Evolutionary conservation across 2,329 filamentous ascomycete species (phyloP).

Genomic region (Juglanconis oblonga): DNA sequence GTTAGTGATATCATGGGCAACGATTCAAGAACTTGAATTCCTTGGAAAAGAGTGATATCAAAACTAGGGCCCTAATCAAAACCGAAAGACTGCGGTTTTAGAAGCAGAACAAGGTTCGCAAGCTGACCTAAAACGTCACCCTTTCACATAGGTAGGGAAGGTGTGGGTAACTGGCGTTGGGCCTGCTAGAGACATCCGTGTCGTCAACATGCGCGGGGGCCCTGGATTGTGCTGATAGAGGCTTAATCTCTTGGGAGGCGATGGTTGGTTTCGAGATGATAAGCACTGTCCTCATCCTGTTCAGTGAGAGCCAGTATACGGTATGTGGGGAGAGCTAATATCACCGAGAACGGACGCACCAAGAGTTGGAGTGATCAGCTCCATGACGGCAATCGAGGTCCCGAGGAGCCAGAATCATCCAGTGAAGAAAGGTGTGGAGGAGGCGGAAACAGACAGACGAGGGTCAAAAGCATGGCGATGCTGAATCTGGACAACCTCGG

Average conservation of each 20-base stretch:
- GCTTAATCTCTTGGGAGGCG: neutral
- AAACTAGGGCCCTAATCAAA: neutral
- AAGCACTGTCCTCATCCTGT: constrained; percentile 1
- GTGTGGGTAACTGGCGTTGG: no score
- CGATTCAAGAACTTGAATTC: neutral
- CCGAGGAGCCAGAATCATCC: neutral
- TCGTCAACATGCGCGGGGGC: neutral
- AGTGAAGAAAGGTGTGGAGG: neutral
- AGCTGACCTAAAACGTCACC: neutral
- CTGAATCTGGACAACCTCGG: neutral
- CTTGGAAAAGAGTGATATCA: neutral
- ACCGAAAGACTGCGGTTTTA: neutral
- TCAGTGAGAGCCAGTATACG: constrained; percentile 1
- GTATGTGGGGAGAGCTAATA: constrained; percentile 9
- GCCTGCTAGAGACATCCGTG: neutral
- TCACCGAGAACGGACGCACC: constrained; percentile 13
- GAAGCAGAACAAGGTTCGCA: neutral
- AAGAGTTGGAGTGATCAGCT: constrained; percentile 6
- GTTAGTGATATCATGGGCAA: neutral
- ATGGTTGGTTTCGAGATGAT: constrained; percentile 2
- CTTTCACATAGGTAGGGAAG: no score
- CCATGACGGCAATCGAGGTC: neutral
- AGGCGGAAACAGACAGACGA: neutral
- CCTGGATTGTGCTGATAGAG: neutral
- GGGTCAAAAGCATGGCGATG: neutral